Evolutionary conservation across 805 yeast species (phyloP).

Genomic region (Jamesozyma lodderae): DNA sequence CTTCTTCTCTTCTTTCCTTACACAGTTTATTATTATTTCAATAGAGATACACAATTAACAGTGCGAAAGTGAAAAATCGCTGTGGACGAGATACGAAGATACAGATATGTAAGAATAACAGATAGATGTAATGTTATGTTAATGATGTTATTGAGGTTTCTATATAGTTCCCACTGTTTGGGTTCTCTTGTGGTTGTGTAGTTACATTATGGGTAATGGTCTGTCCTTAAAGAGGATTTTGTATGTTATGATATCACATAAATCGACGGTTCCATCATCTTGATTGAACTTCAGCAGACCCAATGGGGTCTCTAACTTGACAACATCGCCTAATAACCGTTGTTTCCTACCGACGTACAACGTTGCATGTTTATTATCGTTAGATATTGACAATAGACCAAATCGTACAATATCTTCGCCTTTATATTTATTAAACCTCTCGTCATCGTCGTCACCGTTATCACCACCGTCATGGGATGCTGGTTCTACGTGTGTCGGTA

Average conservation of each 20-base stretch:
- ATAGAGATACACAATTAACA: no score
- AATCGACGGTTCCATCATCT: constrained; percentile 33
- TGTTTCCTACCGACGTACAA: constrained; percentile 62
- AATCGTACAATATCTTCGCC: constrained; percentile 18
- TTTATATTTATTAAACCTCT: constrained; percentile 12
- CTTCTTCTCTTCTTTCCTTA: no score
- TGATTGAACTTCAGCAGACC: constrained; percentile 44
- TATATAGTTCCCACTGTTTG: no score
- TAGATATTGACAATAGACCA: constrained; percentile 19
- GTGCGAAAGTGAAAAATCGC: no score
- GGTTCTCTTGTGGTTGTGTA: neutral
- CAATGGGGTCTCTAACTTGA: constrained; percentile 52
- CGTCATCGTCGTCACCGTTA: constrained; percentile 13
- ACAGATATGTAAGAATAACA: no score
- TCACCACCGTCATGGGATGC: neutral
- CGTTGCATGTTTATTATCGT: constrained; percentile 37
- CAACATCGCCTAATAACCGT: constrained; percentile 53
- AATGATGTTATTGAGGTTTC: no score
- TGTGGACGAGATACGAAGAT: no score
- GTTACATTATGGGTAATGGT: constrained; percentile 71
- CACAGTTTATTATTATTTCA: no score
- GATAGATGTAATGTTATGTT: no score
- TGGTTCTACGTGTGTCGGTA: constrained; percentile 31
- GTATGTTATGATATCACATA: constrained; percentile 50
- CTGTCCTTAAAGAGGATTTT: constrained; percentile 57